Evolutionary conservation across 768 basidiomycete genomes (phyloP).

Genomic region (Boletus rufocinnamomeus): DNA sequence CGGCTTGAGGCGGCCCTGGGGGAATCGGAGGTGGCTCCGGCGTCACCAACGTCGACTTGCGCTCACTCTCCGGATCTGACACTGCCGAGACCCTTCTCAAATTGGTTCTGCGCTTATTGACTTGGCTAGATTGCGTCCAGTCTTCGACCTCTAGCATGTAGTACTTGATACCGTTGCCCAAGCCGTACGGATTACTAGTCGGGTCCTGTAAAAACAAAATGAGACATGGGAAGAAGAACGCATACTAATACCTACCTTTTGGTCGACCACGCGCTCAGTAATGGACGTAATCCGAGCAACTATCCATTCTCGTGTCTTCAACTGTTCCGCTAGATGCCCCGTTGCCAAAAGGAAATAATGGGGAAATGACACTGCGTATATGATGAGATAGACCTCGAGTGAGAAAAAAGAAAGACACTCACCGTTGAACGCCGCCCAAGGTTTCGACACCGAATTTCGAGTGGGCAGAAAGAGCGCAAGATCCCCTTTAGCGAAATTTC

Average conservation of each 20-base stretch:
- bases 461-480: constrained; percentile 95
- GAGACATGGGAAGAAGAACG: not conserved
- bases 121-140: constrained; percentile 75
- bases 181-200: constrained; percentile 83
- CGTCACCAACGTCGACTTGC: constrained; percentile 23
- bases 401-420: constrained; percentile 25
- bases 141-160: constrained; percentile 94
- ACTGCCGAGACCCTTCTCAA: constrained; percentile 50
- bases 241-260: constrained; percentile 48
- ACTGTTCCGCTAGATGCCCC: constrained; percentile 82
- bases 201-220: constrained; percentile 56
- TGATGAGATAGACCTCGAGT: not conserved
- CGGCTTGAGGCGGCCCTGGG: constrained; percentile 64
- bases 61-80: constrained; percentile 43
- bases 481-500: constrained; percentile 94
- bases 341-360: constrained; percentile 95
- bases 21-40: constrained; percentile 35
- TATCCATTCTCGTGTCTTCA: constrained; percentile 92
- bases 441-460: constrained; percentile 87
- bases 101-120: constrained; percentile 58
- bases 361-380: constrained; percentile 80
- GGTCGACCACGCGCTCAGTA: constrained; percentile 80
- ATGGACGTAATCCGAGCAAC: constrained; percentile 91
- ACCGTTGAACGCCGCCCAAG: constrained; percentile 99
- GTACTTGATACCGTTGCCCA: constrained; percentile 88